phyloP scores from a whole-genome alignment of 441 rosid species.

The Pelargonium fulgidum region DNA sequence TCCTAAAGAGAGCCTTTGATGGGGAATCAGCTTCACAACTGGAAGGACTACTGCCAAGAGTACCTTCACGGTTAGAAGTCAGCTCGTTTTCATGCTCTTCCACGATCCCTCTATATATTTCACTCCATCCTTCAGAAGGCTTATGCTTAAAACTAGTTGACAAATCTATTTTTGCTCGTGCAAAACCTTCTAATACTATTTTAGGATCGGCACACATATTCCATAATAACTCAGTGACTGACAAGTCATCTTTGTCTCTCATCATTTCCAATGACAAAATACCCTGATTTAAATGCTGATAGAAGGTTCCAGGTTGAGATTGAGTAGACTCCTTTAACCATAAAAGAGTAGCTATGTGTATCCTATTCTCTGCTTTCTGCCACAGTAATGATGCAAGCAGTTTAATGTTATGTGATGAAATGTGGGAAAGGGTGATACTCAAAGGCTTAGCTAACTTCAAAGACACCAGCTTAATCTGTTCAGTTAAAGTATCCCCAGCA shows the following conservation, averaged over 20 bases:
- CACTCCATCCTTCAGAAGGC: slow-evolving; percentile 52
- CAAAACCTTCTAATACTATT: slow-evolving; percentile 54
- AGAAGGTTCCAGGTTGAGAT: slow-evolving; percentile 36
- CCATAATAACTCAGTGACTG: slow-evolving; percentile 50
- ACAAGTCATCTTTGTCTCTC: slow-evolving; percentile 36
- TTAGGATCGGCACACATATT: slow-evolving; percentile 57
- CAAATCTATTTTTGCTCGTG: slow-evolving; percentile 49
- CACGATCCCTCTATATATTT: slow-evolving; percentile 34
- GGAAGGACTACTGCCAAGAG: slow-evolving; percentile 28
- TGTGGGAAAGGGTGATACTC: slow-evolving; percentile 39
- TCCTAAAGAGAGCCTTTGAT: slow-evolving; percentile 34
- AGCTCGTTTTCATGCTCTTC: slow-evolving; percentile 32
- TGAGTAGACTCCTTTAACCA: slow-evolving; percentile 54
- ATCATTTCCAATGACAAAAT: slow-evolving; percentile 29
- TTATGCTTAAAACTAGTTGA: slow-evolving; percentile 33
- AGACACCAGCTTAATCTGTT: slow-evolving; percentile 33
- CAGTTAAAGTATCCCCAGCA: slow-evolving; percentile 31
- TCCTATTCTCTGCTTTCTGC: slow-evolving; percentile 51
- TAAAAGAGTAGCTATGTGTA: slow-evolving; percentile 39
- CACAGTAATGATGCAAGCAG: slow-evolving; percentile 45
- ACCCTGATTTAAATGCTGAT: slow-evolving; percentile 29
- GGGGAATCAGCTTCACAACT: slow-evolving; percentile 35
- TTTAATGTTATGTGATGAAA: slow-evolving; percentile 68
- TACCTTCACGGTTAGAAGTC: slow-evolving; percentile 35
- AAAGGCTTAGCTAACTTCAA: slow-evolving; percentile 44